Conservation (phyloP, 805 yeast genomes). For the Huiozyma sinensis region DNA sequence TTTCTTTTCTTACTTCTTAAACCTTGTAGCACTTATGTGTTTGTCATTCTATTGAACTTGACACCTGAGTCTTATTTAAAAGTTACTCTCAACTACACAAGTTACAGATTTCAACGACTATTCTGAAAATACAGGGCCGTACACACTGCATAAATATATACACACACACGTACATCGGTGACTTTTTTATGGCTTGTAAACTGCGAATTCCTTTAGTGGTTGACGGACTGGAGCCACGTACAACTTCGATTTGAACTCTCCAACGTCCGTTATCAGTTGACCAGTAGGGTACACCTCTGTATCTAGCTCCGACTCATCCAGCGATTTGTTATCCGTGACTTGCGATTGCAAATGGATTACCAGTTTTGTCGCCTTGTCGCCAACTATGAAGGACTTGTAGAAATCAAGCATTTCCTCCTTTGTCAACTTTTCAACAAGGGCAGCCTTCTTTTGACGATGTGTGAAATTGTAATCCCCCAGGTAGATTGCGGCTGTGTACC, state of each 20-base stretch:
- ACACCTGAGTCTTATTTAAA: background rate
- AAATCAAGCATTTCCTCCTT: slow-evolving; percentile 48
- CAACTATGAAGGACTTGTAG: slow-evolving; percentile 36
- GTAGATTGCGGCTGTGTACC: slow-evolving; percentile 57
- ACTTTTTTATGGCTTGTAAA: background rate
- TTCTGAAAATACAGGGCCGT: too few relatives aligned
- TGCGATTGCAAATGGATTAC: slow-evolving; percentile 55
- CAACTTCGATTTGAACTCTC: slow-evolving; percentile 45
- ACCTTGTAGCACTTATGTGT: background rate
- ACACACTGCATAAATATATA: too few relatives aligned
- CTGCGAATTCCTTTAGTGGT: slow-evolving; percentile 33
- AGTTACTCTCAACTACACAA: background rate
- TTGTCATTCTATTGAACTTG: background rate
- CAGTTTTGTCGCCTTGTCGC: slow-evolving; percentile 32
- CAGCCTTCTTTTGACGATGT: slow-evolving; percentile 46
- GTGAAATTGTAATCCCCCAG: slow-evolving; percentile 73
- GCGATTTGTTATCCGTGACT: slow-evolving; percentile 12
- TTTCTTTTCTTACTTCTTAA: background rate
- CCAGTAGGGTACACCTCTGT: slow-evolving; percentile 39
- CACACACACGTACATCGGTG: background rate
- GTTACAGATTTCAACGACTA: too few relatives aligned
- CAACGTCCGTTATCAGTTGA: slow-evolving; percentile 33
- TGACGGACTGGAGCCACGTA: slow-evolving; percentile 50
- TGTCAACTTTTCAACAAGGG: slow-evolving; percentile 40
- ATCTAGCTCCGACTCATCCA: slow-evolving; percentile 18